Base-by-base conservation (phyloP, 2,329 filamentous ascomycete species). In the Sarocladium oryzae region DNA sequence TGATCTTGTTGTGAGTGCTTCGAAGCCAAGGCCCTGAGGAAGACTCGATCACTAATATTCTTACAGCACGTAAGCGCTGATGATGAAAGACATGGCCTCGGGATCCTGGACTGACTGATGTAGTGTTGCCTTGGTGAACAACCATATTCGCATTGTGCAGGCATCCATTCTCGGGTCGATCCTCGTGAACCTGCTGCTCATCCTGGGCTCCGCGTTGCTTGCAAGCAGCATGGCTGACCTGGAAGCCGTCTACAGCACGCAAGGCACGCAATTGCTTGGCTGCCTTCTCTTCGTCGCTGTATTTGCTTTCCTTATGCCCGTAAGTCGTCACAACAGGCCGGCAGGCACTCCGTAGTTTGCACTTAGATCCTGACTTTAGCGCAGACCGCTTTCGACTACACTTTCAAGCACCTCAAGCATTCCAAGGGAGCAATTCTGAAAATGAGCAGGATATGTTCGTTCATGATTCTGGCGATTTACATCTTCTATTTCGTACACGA, bases 101-200 rank as follows among this genome's bases (percentile, higher is more conserved):
- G 24, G 53, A 41, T 6, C 15, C 11, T 45, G 51, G 21, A 46
- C 52, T 64, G 37, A 65, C 55, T 32, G 2, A 7, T 3, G 2
- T 60, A 84, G 81, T 56, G 82, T 72, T 48, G 70, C 71, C 1
- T 58, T 74, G 30, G 62, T 64, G 41, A 71, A 74, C 65, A 74
- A 86, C 61, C 83, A 89, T 61, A 86, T 89, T 46, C 75, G 80
- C 24, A 85, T 90, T 53, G 86, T 90, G 16, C 85, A 89, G 63
- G 86, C 86, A 6, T 88, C 86, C 0, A 72, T 90, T 36, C 72
- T 90, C 15, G 87, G 86, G 18, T 89, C 86, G 1, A 87, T 90
- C 52, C 70, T 90, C n/a, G 84, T 87, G 51, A 90, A 90, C 59
- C 65, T 90, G 43, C 71, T 90, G 3, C 73, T 89, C 36, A 89